Conservation (phyloP, 2,329 filamentous ascomycete genomes). For the Fusarium mangiferae region DNA sequence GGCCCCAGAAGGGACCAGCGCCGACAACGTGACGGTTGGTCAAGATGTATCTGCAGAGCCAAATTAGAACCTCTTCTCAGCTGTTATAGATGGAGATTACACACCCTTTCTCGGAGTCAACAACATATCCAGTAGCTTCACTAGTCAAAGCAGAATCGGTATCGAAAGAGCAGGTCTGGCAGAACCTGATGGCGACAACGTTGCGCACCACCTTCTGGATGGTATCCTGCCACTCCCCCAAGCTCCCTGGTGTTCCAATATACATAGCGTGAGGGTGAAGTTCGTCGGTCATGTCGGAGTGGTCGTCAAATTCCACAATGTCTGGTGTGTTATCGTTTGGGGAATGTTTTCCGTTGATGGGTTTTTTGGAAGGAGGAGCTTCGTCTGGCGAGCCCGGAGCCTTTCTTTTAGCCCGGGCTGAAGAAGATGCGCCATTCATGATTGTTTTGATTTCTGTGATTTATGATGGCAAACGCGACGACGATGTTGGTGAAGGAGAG, state of each 20-base stretch:
- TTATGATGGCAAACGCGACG: constrained; percentile 1
- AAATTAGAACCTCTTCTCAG: neutral
- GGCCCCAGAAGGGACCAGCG: constrained; percentile 96
- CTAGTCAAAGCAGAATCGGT: constrained; percentile 94
- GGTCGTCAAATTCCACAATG: constrained; percentile 52
- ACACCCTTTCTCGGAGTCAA: constrained; percentile 89
- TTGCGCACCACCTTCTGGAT: constrained; percentile 94
- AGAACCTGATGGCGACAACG: constrained; percentile 99
- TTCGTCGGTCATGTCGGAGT: constrained; percentile 56
- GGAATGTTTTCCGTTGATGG: constrained; percentile 60
- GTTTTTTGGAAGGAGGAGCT: constrained; percentile 49
- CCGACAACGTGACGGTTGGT: constrained; percentile 95
- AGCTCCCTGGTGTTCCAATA: constrained; percentile 52
- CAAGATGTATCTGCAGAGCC: constrained; percentile 71
- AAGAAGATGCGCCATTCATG: constrained; percentile 58
- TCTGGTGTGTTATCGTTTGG: constrained; percentile 63
- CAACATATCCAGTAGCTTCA: constrained; percentile 97
- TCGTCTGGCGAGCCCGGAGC: constrained; percentile 56
- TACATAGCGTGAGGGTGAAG: constrained; percentile 50
- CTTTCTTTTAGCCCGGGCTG: constrained; percentile 63
- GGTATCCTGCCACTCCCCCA: constrained; percentile 88
- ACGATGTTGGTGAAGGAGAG: constrained; percentile 14
- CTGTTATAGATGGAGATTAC: constrained; percentile 45
- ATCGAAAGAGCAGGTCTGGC: constrained; percentile 96
- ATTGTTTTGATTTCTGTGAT: constrained; percentile 22